Evolutionary conservation across 345 rosid genomes (phyloP), one percentile per base, ranked within the genome.

Genomic region (Boechera divaricarpa): DNA sequence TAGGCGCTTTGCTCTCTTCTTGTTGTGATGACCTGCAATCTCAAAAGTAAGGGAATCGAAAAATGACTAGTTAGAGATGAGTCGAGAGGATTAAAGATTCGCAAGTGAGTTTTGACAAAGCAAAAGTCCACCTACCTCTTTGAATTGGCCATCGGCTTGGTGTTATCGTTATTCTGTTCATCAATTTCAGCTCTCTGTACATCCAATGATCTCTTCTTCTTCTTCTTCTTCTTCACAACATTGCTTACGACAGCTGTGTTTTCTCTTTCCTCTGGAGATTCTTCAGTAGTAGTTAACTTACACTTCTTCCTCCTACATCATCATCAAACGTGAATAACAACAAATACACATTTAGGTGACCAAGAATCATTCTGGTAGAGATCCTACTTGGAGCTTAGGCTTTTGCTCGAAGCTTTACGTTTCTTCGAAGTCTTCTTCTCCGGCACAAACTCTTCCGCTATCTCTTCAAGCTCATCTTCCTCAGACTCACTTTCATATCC

Each of bases 281-380:
- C 88, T 79, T 87, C 88, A 74, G 71, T 77, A 62, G 72, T 26
- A 33, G 73, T 62, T 80, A 83, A 33, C 87, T 84, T 88, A 72
- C 80, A 83, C 79, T 87, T 91, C 86, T 92, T 91, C 83, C 73
- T 84, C 89, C 98, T 92, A 80, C 33, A 75, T 79, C 11, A 49
- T 29, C 67, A 62, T 36, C 36, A 62, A 56, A 73, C 26, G 2
- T 62, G 67, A 54, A 61, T 24, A 68, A 73, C 6, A 60, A 39
- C 32, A 33, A 42, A 59, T 18, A 73, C 52, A 79, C 5, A 73
- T 26, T 7, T 12, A 47, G 3, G 36, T 33, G 58, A 73, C 1
- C 15, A 73, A 45, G 21, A 53, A 11, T 12, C 24, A 5, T 67
- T 63, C 32, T 35, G 31, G 55, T 42, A 0, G 15, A 53, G 24